Percentiles rank a stretch among this genome's conserved stretches.
These are phyloP conservation scores for Cyclotella sp. DNA, from an alignment of 108 stramenopile genomes.

Conservation along the genomic window DNA sequence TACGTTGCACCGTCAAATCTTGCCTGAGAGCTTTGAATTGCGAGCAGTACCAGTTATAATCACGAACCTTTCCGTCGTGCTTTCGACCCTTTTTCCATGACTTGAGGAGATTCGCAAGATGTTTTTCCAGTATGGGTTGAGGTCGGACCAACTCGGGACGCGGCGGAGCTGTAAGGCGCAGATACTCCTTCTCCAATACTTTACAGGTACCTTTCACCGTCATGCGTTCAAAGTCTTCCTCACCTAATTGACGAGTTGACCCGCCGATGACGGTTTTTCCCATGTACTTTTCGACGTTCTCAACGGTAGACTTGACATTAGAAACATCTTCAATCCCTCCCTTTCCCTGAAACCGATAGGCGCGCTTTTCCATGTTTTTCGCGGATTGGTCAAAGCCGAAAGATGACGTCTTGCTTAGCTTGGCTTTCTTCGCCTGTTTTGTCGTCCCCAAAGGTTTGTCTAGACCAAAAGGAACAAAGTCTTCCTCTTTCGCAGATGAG, in stretches of 20 bases:
- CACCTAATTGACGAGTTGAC: slow-evolving; percentile 44
- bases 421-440: slow-evolving; percentile 30
- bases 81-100: slow-evolving; percentile 28
- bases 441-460: slow-evolving; percentile 24
- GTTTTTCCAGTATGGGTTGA: slow-evolving; percentile 56
- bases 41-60: slow-evolving; percentile 92
- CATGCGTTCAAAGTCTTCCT: slow-evolving; percentile 76
- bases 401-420: slow-evolving; percentile 1
- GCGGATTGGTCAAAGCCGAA: slow-evolving; percentile 59
- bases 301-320: slow-evolving; percentile 20
- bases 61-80: slow-evolving; percentile 43
- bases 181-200: slow-evolving; percentile 80
- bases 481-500: slow-evolving; percentile 17
- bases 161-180: slow-evolving; percentile 83
- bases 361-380: slow-evolving; percentile 52
- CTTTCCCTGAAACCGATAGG: slow-evolving; percentile 66
- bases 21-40: slow-evolving; percentile 96
- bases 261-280: slow-evolving; percentile 75
- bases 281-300: slow-evolving; percentile 70
- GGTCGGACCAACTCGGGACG: slow-evolving; percentile 78
- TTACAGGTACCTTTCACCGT: slow-evolving; percentile 80
- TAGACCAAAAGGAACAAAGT: slow-evolving; percentile 36
- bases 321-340: slow-evolving; percentile 57
- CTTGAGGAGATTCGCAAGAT: slow-evolving; percentile 65
- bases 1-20: slow-evolving; percentile 94